Evolutionary conservation across 805 yeast species (phyloP).

Genomic region (Ogataea wickerhamii): DNA sequence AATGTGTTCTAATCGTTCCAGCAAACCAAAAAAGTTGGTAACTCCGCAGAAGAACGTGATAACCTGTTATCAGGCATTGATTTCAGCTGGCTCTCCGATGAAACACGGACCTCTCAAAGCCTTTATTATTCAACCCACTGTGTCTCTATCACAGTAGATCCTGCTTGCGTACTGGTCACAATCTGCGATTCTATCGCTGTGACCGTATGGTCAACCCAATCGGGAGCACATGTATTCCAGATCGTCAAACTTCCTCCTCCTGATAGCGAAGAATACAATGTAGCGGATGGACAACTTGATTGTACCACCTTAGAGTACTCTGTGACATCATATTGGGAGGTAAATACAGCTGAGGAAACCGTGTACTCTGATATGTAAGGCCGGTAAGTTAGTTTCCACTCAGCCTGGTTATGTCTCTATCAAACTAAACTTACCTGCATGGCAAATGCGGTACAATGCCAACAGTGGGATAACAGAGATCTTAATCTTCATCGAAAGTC

Average conservation of each 20-base stretch:
- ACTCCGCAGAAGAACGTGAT: too few relatives aligned
- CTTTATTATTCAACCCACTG: constrained; percentile 11
- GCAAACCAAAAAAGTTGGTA: too few relatives aligned
- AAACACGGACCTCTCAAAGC: too few relatives aligned
- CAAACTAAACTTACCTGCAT: constrained; percentile 1
- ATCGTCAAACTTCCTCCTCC: constrained; percentile 8
- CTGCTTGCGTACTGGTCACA: constrained; percentile 6
- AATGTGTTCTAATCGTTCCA: too few relatives aligned
- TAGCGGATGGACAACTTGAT: constrained; percentile 6
- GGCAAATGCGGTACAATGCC: background rate
- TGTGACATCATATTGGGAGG: constrained; percentile 10
- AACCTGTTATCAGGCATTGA: too few relatives aligned
- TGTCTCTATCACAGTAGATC: constrained; percentile 4
- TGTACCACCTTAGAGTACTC: constrained; percentile 6
- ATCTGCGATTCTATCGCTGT: constrained; percentile 3
- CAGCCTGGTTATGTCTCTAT: background rate
- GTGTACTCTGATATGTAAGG: too few relatives aligned
- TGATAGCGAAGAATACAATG: constrained; percentile 3
- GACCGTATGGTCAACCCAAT: constrained; percentile 11
- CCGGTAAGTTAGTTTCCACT: too few relatives aligned
- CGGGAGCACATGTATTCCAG: constrained; percentile 19
- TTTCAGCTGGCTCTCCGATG: too few relatives aligned
- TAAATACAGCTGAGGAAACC: constrained; percentile 6
- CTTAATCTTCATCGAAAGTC: background rate
- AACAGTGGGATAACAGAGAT: background rate